phyloP scores from a whole-genome alignment of 2,329 filamentous ascomycete species.

The Pezicula rhizophila region DNA sequence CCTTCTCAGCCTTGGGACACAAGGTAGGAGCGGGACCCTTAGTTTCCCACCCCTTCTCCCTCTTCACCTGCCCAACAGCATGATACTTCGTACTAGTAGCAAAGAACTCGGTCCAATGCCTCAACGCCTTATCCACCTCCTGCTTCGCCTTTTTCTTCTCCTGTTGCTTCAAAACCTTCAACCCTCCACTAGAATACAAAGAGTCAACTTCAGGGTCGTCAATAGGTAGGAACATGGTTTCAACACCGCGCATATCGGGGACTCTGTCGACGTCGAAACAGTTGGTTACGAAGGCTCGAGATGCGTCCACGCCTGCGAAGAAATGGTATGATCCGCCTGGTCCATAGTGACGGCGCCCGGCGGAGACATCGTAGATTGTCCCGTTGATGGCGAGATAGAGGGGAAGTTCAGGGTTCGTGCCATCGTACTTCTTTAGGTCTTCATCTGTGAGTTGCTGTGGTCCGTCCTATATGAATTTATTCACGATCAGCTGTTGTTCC shows the following conservation, averaged over 20 bases:
- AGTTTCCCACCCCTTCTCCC: conserved; percentile 54
- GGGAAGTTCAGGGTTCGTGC: conserved; percentile 65
- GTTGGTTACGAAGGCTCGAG: conserved; percentile 83
- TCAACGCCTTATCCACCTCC: conserved; percentile 60
- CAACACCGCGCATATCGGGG: conserved; percentile 78
- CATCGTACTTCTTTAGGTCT: conserved; percentile 72
- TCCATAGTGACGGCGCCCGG: conserved; percentile 65
- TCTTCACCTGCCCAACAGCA: conserved; percentile 68
- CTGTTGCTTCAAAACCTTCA: conserved; percentile 47
- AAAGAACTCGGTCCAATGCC: conserved; percentile 84
- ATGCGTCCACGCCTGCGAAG: conserved; percentile 82
- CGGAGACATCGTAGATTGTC: conserved; percentile 78
- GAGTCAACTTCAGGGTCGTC: conserved; percentile 58
- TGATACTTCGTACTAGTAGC: conserved; percentile 73
- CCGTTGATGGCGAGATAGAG: conserved; percentile 89
- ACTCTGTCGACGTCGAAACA: conserved; percentile 79
- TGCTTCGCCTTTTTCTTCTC: conserved; percentile 61
- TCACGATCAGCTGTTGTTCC: neutral
- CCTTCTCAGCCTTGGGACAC: conserved; percentile 64
- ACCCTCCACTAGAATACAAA: conserved; percentile 48
- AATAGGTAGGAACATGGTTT: conserved; percentile 72
- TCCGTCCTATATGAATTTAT: conserved; percentile 33
- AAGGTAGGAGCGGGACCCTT: conserved; percentile 44
- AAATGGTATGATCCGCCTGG: conserved; percentile 81
- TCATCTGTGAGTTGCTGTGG: conserved; percentile 68